Evolutionary conservation across 2,329 filamentous ascomycete genomes (phyloP).

Genomic region (Aspergillus ochraceus): DNA sequence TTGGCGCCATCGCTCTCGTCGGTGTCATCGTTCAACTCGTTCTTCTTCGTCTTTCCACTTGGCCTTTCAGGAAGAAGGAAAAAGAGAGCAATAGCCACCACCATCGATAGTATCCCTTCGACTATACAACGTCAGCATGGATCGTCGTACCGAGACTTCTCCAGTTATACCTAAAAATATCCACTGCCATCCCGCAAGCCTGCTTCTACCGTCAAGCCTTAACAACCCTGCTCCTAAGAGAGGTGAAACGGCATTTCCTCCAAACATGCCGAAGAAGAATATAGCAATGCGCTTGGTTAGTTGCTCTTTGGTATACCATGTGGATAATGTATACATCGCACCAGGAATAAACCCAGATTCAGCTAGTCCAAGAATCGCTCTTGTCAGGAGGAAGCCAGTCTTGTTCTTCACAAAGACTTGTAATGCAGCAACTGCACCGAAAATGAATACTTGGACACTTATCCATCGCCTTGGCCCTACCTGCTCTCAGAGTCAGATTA

Average conservation of each 20-base stretch:
- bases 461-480: constrained; percentile 53
- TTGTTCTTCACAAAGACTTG: constrained; percentile 47
- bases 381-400: constrained; percentile 47
- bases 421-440: constrained; percentile 49
- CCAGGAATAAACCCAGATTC: constrained; percentile 57
- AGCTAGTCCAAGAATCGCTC: constrained; percentile 48
- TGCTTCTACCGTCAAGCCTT: constrained; percentile 43
- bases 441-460: constrained; percentile 49
- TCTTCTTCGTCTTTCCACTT: neutral
- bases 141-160: neutral
- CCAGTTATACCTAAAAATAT: constrained; percentile 45
- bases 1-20: neutral
- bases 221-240: constrained; percentile 52
- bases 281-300: constrained; percentile 50
- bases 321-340: constrained; percentile 53
- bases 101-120: constrained; percentile 48
- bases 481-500: constrained; percentile 19
- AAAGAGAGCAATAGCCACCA: constrained; percentile 41
- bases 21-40: neutral
- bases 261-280: constrained; percentile 57
- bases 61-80: constrained; percentile 32
- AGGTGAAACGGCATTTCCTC: constrained; percentile 51
- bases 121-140: constrained; percentile 28
- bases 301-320: constrained; percentile 52
- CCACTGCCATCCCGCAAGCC: constrained; percentile 53